phyloP scores from a whole-genome alignment of 2,329 filamentous ascomycete species.

The Trichoderma endophyticum region DNA sequence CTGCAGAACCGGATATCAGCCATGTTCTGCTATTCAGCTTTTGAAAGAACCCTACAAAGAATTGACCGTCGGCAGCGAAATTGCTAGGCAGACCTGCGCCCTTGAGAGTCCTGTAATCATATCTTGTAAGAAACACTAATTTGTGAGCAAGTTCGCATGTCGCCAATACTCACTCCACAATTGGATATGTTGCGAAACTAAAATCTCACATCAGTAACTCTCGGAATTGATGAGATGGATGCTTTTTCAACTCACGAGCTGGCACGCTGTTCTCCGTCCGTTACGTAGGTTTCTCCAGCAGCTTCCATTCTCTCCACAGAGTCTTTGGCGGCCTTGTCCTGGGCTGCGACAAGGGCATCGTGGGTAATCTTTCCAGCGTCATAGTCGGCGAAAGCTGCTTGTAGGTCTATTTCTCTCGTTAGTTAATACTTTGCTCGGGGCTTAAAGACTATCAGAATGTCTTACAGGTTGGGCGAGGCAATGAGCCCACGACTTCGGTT shows the following conservation, averaged over 20 bases:
- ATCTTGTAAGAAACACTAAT: neutral
- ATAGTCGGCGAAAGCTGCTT: constrained; percentile 15
- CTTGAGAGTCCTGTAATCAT: constrained; percentile 10
- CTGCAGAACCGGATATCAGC: neutral
- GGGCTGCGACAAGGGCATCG: neutral
- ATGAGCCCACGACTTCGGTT: constrained; percentile 14
- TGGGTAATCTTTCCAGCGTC: constrained; percentile 16
- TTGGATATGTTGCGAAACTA: constrained; percentile 20
- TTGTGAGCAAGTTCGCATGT: neutral
- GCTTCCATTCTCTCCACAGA: constrained; percentile 16
- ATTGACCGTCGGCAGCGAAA: constrained; percentile 17
- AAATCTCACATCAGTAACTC: neutral
- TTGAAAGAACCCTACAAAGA: neutral
- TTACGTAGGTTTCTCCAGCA: constrained; percentile 14
- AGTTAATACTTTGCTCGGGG: neutral
- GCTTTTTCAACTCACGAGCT: constrained; percentile 10
- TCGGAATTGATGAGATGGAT: neutral
- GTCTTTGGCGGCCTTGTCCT: constrained; percentile 19
- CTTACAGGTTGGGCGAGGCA: constrained; percentile 16
- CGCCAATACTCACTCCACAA: constrained; percentile 11
- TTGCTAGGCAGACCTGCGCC: constrained; percentile 15
- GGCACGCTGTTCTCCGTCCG: constrained; percentile 19
- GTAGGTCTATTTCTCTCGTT: constrained; percentile 9
- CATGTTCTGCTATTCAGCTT: neutral
- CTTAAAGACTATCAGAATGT: neutral